Conservation (phyloP, 768 basidiomycete species). For the Russula earlei region DNA sequence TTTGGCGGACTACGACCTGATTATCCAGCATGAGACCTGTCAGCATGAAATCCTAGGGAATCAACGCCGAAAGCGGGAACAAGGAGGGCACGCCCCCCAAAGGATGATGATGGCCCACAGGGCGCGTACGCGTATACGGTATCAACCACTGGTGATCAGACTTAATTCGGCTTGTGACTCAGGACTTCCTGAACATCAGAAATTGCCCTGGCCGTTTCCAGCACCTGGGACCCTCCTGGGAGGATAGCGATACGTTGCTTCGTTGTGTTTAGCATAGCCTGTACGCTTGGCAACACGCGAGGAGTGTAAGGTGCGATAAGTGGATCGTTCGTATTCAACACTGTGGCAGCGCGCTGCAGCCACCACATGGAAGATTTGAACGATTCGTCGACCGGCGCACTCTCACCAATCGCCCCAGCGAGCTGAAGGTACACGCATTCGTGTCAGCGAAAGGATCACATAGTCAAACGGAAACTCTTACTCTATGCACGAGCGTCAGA, state of each 20-base stretch:
- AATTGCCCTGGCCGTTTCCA: conserved; percentile 62
- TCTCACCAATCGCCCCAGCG: conserved; percentile 64
- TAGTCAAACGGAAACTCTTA: conserved; percentile 30
- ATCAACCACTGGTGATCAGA: neutral
- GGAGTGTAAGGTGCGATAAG: conserved; percentile 75
- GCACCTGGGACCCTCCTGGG: conserved; percentile 56
- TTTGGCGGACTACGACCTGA: conserved; percentile 17
- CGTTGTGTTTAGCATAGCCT: conserved; percentile 64
- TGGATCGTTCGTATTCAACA: conserved; percentile 71
- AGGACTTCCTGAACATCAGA: conserved; percentile 70
- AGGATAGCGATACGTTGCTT: conserved; percentile 73
- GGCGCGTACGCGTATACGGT: neutral
- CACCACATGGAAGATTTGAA: conserved; percentile 84
- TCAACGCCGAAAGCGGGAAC: conserved; percentile 9
- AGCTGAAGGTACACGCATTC: conserved; percentile 38
- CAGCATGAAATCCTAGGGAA: conserved; percentile 14
- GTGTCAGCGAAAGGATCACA: neutral
- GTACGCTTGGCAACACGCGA: conserved; percentile 72
- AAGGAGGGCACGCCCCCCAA: conserved; percentile 13
- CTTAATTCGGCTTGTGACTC: conserved; percentile 31
- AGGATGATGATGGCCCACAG: conserved; percentile 8
- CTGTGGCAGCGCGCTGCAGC: conserved; percentile 65
- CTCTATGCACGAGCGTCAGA: conserved; percentile 73
- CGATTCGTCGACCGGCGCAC: conserved; percentile 64
- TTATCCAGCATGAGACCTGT: conserved; percentile 12